Conservation (phyloP, 257 asterid species). For the Nicotiana paniculata region DNA sequence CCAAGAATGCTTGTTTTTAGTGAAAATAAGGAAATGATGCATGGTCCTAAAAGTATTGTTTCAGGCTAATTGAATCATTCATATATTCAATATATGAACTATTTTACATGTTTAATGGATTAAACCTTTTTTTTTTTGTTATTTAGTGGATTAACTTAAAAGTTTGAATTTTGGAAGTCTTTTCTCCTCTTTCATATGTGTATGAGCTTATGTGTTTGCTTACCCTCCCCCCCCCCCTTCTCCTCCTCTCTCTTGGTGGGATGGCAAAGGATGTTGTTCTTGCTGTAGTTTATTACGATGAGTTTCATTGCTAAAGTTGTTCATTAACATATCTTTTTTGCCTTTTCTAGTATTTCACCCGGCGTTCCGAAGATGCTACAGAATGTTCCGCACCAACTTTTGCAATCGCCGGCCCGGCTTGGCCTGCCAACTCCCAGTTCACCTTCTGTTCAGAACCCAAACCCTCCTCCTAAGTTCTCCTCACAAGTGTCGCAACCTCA, state of each 20-base stretch:
- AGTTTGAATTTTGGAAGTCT: not conserved
- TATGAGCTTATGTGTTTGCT: not conserved
- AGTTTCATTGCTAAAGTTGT: not conserved
- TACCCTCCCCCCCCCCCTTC: not conserved
- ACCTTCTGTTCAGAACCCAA: slow-evolving; percentile 66
- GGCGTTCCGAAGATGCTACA: slow-evolving; percentile 43
- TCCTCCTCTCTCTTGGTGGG: not conserved
- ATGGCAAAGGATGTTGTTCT: not conserved
- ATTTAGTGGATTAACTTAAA: not conserved
- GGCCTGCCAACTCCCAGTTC: slow-evolving; percentile 89
- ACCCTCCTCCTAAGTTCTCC: slow-evolving; percentile 57
- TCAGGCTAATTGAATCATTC: not conserved
- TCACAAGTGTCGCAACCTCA: slow-evolving; percentile 48
- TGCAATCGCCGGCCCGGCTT: slow-evolving; percentile 86
- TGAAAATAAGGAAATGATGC: not conserved
- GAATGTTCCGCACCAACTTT: slow-evolving; percentile 68
- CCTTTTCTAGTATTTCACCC: not conserved
- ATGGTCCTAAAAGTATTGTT: not conserved
- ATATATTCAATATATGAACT: not conserved
- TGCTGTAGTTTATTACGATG: not conserved
- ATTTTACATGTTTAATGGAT: not conserved
- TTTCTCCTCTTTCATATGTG: not conserved
- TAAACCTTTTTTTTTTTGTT: too few species aligned
- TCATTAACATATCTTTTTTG: not conserved
- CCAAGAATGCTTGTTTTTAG: not conserved